Conservation (phyloP, 257 asterid genomes). For the Lithospermum erythrorhizon region DNA sequence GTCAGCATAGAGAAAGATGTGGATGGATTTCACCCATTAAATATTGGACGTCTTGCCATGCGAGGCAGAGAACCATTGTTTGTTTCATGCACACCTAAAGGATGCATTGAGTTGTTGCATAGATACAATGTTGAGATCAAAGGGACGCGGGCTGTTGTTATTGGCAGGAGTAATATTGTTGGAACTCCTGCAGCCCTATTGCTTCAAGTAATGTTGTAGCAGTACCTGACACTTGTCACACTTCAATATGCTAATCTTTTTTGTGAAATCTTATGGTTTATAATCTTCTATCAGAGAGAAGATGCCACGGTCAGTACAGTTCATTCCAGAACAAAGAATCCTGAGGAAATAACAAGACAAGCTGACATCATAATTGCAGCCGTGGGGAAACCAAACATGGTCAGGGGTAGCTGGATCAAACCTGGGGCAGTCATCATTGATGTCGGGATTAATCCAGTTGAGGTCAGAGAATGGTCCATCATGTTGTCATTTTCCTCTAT, state of each 20-base stretch:
- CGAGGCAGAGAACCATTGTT: conserved; percentile 80
- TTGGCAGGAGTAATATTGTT: conserved; percentile 91
- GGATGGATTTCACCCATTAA: conserved; percentile 92
- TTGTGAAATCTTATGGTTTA: background rate
- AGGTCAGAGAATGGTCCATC: conserved; percentile 30
- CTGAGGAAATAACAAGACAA: conserved; percentile 67
- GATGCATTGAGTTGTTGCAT: conserved; percentile 67
- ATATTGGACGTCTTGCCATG: conserved; percentile 90
- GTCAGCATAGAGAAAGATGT: conserved; percentile 88
- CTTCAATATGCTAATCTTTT: background rate
- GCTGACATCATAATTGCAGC: conserved; percentile 81
- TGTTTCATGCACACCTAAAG: conserved; percentile 32
- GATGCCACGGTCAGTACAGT: conserved; percentile 84
- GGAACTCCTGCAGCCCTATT: conserved; percentile 84
- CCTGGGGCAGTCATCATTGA: conserved; percentile 86
- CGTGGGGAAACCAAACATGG: conserved; percentile 82
- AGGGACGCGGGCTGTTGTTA: conserved; percentile 80
- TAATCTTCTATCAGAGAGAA: conserved; percentile 43
- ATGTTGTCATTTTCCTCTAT: background rate
- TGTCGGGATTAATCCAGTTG: conserved; percentile 78
- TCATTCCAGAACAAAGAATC: conserved; percentile 77
- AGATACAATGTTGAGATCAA: conserved; percentile 63
- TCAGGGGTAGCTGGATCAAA: conserved; percentile 90
- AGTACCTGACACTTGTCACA: conserved; percentile 1
- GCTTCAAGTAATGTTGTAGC: background rate